Evolutionary conservation across 2,329 filamentous ascomycete genomes (phyloP), one percentile per base, ranked within the genome.

Genomic region (Penicillium crustosum): DNA sequence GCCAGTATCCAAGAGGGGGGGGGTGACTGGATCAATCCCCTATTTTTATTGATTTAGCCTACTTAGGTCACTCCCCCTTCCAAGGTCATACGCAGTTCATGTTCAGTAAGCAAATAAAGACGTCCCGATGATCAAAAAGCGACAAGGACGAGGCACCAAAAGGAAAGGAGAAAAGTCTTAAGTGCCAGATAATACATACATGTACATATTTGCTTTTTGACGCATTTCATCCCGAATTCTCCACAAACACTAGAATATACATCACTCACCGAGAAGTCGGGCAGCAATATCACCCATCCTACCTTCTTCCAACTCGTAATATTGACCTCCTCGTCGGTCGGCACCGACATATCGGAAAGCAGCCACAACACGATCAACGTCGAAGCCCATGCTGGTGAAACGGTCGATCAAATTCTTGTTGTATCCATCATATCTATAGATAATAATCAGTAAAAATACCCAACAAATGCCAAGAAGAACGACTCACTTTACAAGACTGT

Each of bases 211-310:
- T 33, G 10, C 35, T 48, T 21, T 42, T 19, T 36, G n/a, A n/a
- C 42, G 6, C 13, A 19, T 36, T 44, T 29, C 27, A 33, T 44
- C 44, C 31, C 19, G 3, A 29, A 21, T 27, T 15, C 55, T 21
- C 42, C 44, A 36, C 47, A 35, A 17, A 52, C 43, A 61, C 39
- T 23, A 42, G 17, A 31, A 27, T 38, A 48, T 36, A 50, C 36
- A 45, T 55, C 19, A 62, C 75, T 97, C 93, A 38, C 90, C 90
- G 35, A 97, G 86, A 7, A 97, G 83, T 57, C 89, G 83, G 19
- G 91, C 90, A 0, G 91, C 96, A 61, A 97, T 88, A 66, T 96
- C 92, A 4, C 90, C 91, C 84, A 96, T 91, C 66, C 92, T 93
- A 1, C 88, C 91, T 68, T 94, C 90, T 70, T 95, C 91, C n/a